Conservation (phyloP, 1,284 basidiomycete species). For the Ceratobasidium papillatum region DNA sequence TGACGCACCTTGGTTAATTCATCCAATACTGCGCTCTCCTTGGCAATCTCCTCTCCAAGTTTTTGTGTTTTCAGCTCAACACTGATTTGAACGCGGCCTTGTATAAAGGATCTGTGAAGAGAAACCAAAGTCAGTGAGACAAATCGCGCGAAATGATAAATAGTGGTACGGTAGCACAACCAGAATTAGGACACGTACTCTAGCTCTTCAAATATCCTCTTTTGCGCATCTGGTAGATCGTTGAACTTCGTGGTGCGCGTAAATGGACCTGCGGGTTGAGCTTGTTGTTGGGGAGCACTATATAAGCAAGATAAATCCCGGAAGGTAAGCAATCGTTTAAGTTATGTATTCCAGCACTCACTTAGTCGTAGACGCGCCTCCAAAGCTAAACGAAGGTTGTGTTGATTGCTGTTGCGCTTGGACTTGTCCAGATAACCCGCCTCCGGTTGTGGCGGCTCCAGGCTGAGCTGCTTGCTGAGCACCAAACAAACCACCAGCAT, state of each 20-base stretch:
- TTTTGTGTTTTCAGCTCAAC: constrained; percentile 79
- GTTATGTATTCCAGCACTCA: background rate
- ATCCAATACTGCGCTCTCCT: constrained; percentile 68
- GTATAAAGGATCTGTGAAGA: constrained; percentile 69
- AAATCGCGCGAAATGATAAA: background rate
- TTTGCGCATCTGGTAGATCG: constrained; percentile 75
- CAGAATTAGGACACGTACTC: constrained; percentile 62
- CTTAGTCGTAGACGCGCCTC: constrained; percentile 15
- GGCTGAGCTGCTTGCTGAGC: constrained; percentile 8
- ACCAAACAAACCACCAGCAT: constrained; percentile 37
- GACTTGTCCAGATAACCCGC: constrained; percentile 38
- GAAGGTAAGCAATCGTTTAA: background rate
- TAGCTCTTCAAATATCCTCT: constrained; percentile 70
- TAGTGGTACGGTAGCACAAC: background rate
- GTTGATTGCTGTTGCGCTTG: constrained; percentile 27
- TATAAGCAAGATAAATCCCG: background rate
- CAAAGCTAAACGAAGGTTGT: constrained; percentile 29
- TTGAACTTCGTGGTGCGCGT: constrained; percentile 83
- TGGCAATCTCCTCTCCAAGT: constrained; percentile 72
- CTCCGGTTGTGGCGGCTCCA: background rate
- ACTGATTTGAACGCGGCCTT: constrained; percentile 77
- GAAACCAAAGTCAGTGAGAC: background rate
- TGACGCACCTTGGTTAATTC: constrained; percentile 67
- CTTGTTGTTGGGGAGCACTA: background rate
- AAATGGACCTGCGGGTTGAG: constrained; percentile 54